These are phyloP conservation scores for Pseudocercospora pini-densiflorae DNA, from an alignment of 2,329 filamentous ascomycete genomes.

Conservation along the genomic window DNA sequence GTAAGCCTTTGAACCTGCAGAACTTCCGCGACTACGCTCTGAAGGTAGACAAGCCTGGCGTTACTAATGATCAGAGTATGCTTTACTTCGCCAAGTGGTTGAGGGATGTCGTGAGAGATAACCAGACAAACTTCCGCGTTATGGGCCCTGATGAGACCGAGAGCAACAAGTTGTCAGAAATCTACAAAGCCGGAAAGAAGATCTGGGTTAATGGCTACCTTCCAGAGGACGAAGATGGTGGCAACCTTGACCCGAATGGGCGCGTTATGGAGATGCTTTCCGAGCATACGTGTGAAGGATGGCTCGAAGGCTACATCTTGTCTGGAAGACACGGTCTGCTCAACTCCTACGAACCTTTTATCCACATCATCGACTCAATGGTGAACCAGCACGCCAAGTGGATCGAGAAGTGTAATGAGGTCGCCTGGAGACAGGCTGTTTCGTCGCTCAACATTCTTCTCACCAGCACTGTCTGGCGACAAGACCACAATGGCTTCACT, in stretches of 20 bases:
- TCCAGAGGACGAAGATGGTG: conserved; percentile 74
- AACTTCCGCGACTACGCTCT: conserved; percentile 72
- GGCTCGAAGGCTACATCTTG: conserved; percentile 78
- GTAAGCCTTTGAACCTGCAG: conserved; percentile 70
- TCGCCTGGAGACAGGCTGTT: conserved; percentile 75
- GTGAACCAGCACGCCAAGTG: conserved; percentile 87
- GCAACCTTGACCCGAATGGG: conserved; percentile 70
- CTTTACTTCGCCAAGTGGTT: conserved; percentile 69
- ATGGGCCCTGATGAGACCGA: conserved; percentile 82
- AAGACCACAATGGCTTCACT: conserved; percentile 84
- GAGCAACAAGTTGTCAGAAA: conserved; percentile 74
- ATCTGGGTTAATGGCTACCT: conserved; percentile 81
- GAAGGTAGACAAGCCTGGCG: conserved; percentile 63
- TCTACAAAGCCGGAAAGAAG: conserved; percentile 77
- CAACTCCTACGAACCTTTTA: conserved; percentile 83
- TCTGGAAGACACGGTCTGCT: conserved; percentile 76
- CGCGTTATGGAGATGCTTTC: conserved; percentile 85
- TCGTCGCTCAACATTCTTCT: conserved; percentile 79
- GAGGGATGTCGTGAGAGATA: conserved; percentile 68
- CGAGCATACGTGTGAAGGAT: conserved; percentile 79
- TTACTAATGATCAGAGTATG: conserved; percentile 64
- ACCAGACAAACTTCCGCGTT: conserved; percentile 71
- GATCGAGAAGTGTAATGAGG: conserved; percentile 80
- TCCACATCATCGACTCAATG: conserved; percentile 84
- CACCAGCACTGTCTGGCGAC: conserved; percentile 78